Conservation (phyloP, 495 filamentous ascomycete species). For the Penicillium pulvis region DNA sequence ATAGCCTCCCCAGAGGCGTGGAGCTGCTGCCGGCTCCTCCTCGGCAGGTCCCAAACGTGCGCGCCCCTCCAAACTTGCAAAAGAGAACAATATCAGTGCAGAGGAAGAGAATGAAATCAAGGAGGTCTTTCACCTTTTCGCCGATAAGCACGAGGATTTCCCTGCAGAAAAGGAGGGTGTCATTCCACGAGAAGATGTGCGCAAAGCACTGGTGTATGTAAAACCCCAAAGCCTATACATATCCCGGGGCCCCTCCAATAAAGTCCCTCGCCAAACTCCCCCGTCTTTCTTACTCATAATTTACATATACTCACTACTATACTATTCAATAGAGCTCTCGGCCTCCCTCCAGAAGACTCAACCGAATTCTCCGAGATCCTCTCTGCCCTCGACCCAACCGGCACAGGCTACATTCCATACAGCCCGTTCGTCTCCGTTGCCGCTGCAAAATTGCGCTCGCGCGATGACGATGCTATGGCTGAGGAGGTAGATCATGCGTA, state of each 20-base stretch:
- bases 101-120: constrained; percentile 86
- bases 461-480: constrained; percentile 53
- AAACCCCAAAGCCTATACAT: background rate
- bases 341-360: constrained; percentile 62
- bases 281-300: background rate
- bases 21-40: constrained; percentile 31
- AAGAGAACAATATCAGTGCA: constrained; percentile 79
- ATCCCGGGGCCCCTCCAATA: background rate
- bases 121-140: constrained; percentile 85
- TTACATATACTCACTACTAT: background rate
- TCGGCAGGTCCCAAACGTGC: constrained; percentile 44
- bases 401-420: constrained; percentile 74
- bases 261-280: background rate
- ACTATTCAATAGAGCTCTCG: constrained; percentile 63
- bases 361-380: constrained; percentile 73
- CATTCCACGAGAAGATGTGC: constrained; percentile 74
- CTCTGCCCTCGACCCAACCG: constrained; percentile 78
- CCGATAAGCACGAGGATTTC: constrained; percentile 56
- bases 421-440: constrained; percentile 78
- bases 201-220: constrained; percentile 77
- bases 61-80: constrained; percentile 79
- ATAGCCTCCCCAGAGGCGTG: constrained; percentile 47
- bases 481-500: constrained; percentile 81
- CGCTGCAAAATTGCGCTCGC: constrained; percentile 73
- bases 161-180: constrained; percentile 71